Base-by-base conservation (phyloP, 1,284 basidiomycete species). In the Singerocomus inundabilis region DNA sequence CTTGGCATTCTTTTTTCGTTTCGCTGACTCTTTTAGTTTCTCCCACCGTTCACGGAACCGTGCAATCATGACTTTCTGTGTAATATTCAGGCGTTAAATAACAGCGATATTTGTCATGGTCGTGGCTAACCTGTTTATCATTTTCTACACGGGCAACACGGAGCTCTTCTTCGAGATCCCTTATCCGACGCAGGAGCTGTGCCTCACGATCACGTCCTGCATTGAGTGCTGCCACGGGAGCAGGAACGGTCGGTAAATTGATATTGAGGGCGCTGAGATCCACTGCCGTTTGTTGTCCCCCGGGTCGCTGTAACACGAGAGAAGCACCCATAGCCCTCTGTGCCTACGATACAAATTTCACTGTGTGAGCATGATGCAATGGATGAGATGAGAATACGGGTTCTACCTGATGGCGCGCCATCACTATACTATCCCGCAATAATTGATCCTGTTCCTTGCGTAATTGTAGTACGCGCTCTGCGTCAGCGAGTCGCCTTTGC, bases 11-110 rank as follows among this genome's bases (percentile, higher is more conserved):
- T 91, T 90, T 73, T 93, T 93, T 51, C 85, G 83, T 64, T 85
- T 88, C 13, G 90, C 87, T 26, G 85, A 87, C 57, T 89, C 84
- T 66, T 94, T 94, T 54, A 95, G 73, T 66, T 91, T 91, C 60
- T 92, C 89, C 85, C 91, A 93, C 51, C 88, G 77, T 64, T 88
- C 91, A 40, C 86, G 82, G 72, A 91, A 94, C 62, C 89, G 88
- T 15, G 79, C 77, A 55, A 93, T 86, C 77, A 91, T 88, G 13
- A 79, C 76, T 80, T 85, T 86, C 90, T 93, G 70, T 56, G 53
- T 52, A 48, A 51, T 39, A 48, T 41, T 49, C 28, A n/a, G 56
- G 39, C 41, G 34, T 61, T 24, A 55, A 48, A 62, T 48, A 51
- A 53, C 32, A 18, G 40, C 18, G 18, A 40, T 44, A 16, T 28